Conservation (phyloP, 306 rosid genomes). For the Ziziphus jujuba region DNA sequence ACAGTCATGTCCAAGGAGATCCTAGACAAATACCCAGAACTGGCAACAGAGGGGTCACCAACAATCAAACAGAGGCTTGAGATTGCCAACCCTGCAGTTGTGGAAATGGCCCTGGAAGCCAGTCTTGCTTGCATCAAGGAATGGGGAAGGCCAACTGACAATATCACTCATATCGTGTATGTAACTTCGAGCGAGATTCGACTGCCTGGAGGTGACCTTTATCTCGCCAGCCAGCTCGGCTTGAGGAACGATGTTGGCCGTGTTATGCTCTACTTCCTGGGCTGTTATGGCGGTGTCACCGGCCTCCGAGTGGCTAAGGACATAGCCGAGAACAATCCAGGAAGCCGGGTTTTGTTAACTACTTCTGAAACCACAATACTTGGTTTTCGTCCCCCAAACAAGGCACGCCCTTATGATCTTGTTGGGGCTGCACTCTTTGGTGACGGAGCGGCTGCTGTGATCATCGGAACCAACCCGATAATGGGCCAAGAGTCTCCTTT, state of each 20-base stretch:
- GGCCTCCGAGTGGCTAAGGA: conserved; percentile 94
- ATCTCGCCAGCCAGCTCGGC: conserved; percentile 73
- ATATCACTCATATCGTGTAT: conserved; percentile 84
- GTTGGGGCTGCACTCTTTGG: conserved; percentile 99
- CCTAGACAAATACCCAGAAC: conserved; percentile 79
- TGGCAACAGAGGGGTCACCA: conserved; percentile 79
- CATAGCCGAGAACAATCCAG: conserved; percentile 93
- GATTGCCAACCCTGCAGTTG: conserved; percentile 86
- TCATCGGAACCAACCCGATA: conserved; percentile 67
- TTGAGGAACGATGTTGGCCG: conserved; percentile 63
- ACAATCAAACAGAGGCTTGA: conserved; percentile 83
- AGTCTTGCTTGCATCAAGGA: conserved; percentile 79
- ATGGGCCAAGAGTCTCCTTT: conserved; percentile 60
- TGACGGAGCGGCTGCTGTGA: conserved; percentile 89
- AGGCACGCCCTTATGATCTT: conserved; percentile 82
- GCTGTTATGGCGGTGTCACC: conserved; percentile 91
- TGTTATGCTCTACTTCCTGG: conserved; percentile 84
- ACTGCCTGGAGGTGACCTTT: conserved; percentile 89
- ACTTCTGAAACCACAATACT: conserved; percentile 96
- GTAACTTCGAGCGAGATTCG: conserved; percentile 91
- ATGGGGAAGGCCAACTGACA: conserved; percentile 79
- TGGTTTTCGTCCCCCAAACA: conserved; percentile 84
- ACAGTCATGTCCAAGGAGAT: conserved; percentile 99
- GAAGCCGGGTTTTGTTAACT: conserved; percentile 65
- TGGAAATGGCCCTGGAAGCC: conserved; percentile 81